Percentiles rank a stretch among this genome's conserved stretches.
phyloP scores from a whole-genome alignment of 2,329 filamentous ascomycete genomes.

The Raffaelea albimanens region DNA sequence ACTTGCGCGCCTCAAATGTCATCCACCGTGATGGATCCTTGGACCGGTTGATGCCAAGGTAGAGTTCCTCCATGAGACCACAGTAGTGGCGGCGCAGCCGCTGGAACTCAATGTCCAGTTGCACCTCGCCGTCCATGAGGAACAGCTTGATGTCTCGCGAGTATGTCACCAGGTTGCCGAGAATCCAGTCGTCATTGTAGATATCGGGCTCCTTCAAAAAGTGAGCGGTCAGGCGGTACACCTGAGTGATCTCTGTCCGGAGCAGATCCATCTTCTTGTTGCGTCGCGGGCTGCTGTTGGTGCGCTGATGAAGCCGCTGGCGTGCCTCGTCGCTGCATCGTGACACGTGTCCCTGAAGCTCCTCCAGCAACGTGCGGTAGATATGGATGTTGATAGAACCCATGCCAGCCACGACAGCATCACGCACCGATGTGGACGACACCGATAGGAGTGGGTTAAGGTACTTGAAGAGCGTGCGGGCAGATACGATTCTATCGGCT shows the following conservation, averaged over 20 bases:
- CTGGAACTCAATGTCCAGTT: conserved; percentile 91
- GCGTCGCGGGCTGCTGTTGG: conserved; percentile 69
- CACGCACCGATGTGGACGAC: conserved; percentile 69
- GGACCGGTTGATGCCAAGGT: conserved; percentile 80
- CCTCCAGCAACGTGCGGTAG: conserved; percentile 83
- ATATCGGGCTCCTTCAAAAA: conserved; percentile 73
- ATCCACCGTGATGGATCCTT: conserved; percentile 87
- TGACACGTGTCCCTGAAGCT: conserved; percentile 75
- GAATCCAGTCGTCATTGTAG: conserved; percentile 79
- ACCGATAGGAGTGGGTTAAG: conserved; percentile 80
- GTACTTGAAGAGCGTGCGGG: conserved; percentile 80
- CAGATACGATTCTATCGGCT: conserved; percentile 74
- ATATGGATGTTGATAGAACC: conserved; percentile 93
- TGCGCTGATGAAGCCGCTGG: conserved; percentile 75
- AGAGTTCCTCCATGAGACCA: conserved; percentile 84
- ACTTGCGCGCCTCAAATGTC: conserved; percentile 93
- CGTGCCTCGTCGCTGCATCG: conserved; percentile 85
- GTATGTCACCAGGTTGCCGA: conserved; percentile 81
- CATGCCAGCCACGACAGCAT: conserved; percentile 83
- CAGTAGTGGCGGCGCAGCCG: conserved; percentile 89
- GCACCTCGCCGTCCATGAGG: conserved; percentile 87
- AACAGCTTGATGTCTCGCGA: conserved; percentile 90
- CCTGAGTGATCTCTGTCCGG: conserved; percentile 88
- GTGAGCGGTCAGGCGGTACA: conserved; percentile 88
- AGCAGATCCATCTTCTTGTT: conserved; percentile 79